These are phyloP conservation scores for Suhomyces taliae DNA, from an alignment of 1,139 yeast species.

Conservation along the genomic window DNA sequence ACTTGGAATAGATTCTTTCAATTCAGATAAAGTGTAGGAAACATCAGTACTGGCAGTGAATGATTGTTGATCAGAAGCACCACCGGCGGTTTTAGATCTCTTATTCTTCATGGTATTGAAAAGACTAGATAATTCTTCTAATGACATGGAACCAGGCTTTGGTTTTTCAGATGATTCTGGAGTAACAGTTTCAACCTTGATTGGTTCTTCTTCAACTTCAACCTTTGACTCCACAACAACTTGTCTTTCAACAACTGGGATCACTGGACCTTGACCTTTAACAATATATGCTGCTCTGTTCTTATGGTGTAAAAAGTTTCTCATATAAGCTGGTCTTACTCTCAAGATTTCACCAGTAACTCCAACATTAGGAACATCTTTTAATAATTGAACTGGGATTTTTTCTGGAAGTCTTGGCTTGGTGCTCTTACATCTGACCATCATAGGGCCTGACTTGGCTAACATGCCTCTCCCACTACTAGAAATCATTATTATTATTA, in stretches of 20 bases:
- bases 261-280: slow-evolving; percentile 52
- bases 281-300: slow-evolving; percentile 74
- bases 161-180: slow-evolving; percentile 3
- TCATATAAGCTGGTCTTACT: slow-evolving; percentile 84
- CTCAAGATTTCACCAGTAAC: slow-evolving; percentile 66
- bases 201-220: slow-evolving; percentile 1
- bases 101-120: slow-evolving; percentile 29
- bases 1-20: slow-evolving; percentile 34
- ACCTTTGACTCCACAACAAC: slow-evolving; percentile 11
- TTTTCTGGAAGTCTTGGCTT: slow-evolving; percentile 30
- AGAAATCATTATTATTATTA: slow-evolving; percentile 2
- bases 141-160: slow-evolving; percentile 32
- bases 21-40: slow-evolving; percentile 30
- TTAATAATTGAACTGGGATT: slow-evolving; percentile 69
- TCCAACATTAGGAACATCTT: slow-evolving; percentile 64
- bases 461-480: slow-evolving; percentile 7
- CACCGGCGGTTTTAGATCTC: slow-evolving; percentile 2
- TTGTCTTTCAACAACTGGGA: slow-evolving; percentile 55
- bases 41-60: slow-evolving; percentile 17
- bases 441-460: slow-evolving; percentile 9
- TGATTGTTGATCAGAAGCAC: slow-evolving; percentile 3
- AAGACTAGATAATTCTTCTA: slow-evolving; percentile 40
- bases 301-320: slow-evolving; percentile 67
- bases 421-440: slow-evolving; percentile 15
- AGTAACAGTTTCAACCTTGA: slow-evolving; percentile 4